A percentile compares a stretch with the other conserved stretches of the same genome.
These are phyloP conservation scores for Tremella mesenterica DNA, from an alignment of 768 basidiomycete species.

Conservation along the genomic window DNA sequence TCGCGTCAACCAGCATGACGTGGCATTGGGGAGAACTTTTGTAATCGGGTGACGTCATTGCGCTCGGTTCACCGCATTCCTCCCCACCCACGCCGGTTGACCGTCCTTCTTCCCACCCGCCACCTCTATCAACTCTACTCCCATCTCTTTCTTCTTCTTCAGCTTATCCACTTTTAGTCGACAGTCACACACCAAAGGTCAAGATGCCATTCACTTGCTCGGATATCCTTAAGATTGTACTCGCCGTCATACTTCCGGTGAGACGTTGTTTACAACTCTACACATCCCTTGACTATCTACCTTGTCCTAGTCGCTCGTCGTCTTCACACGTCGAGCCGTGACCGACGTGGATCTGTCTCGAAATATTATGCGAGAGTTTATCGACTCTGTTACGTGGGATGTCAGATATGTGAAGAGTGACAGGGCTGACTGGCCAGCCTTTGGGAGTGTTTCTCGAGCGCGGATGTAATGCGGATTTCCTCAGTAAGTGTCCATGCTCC, in stretches of 20 bases:
- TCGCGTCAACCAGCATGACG: too few relatives aligned
- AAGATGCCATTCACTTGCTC: slow-evolving; percentile 13
- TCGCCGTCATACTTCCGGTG: too few relatives aligned
- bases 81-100: neutral
- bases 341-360: neutral
- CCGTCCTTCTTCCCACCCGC: neutral
- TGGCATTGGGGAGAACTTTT: neutral
- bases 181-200: neutral
- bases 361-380: neutral
- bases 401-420: neutral
- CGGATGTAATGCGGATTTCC: slow-evolving; percentile 69
- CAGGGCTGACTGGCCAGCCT: slow-evolving; percentile 51
- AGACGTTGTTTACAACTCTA: too few relatives aligned
- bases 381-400: neutral
- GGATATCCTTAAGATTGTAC: slow-evolving; percentile 40
- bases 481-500: slow-evolving; percentile 45
- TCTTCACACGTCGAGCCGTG: neutral
- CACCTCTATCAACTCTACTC: neutral
- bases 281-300: too few relatives aligned
- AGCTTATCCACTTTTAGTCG: neutral
- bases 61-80: too few relatives aligned
- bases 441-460: slow-evolving; percentile 81
- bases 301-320: too few relatives aligned
- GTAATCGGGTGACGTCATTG: neutral
- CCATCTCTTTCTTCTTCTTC: neutral